phyloP scores from a whole-genome alignment of 2,329 filamentous ascomycete species.

The Dissoconium aciculare region DNA sequence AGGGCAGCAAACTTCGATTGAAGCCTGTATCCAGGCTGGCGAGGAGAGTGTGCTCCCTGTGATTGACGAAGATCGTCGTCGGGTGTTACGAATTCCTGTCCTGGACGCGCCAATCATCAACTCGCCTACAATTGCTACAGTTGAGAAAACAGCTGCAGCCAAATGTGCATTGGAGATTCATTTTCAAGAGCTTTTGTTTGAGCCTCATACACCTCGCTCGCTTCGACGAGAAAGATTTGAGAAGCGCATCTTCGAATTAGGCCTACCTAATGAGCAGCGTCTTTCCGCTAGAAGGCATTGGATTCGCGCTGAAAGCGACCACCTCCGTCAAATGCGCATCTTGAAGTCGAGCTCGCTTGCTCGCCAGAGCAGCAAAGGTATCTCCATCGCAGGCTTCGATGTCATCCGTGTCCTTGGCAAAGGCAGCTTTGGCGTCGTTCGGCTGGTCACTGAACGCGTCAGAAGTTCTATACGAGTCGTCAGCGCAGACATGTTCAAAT shows the following conservation, averaged over 20 bases:
- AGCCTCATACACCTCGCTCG: conserved; percentile 40
- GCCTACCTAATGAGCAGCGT: conserved; percentile 42
- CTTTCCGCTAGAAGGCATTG: conserved; percentile 44
- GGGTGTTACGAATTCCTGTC: conserved; percentile 18
- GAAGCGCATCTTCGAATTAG: conserved; percentile 42
- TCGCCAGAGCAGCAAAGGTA: conserved; percentile 34
- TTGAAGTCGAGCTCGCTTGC: conserved; percentile 48
- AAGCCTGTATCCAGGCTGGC: conserved; percentile 8
- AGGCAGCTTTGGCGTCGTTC: conserved; percentile 87
- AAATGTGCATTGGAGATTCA: conserved; percentile 79
- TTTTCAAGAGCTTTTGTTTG: conserved; percentile 54
- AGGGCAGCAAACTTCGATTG: conserved; percentile 13
- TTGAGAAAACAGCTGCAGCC: conserved; percentile 63
- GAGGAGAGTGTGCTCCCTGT: conserved; percentile 19
- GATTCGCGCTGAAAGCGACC: conserved; percentile 51
- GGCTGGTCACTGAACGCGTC: conserved; percentile 54
- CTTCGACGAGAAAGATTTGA: conserved; percentile 50
- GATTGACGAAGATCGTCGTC: conserved; percentile 21
- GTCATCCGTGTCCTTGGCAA: conserved; percentile 72
- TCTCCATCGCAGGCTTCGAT: conserved; percentile 55
- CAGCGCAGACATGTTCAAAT: not conserved
- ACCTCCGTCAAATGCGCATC: conserved; percentile 57
- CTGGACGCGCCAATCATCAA: conserved; percentile 16
- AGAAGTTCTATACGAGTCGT: conserved; percentile 1
- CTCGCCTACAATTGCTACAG: conserved; percentile 41